Evolutionary conservation across 495 filamentous ascomycete species (phyloP).

Genomic region (Hypomontagnella submonticulosa): DNA sequence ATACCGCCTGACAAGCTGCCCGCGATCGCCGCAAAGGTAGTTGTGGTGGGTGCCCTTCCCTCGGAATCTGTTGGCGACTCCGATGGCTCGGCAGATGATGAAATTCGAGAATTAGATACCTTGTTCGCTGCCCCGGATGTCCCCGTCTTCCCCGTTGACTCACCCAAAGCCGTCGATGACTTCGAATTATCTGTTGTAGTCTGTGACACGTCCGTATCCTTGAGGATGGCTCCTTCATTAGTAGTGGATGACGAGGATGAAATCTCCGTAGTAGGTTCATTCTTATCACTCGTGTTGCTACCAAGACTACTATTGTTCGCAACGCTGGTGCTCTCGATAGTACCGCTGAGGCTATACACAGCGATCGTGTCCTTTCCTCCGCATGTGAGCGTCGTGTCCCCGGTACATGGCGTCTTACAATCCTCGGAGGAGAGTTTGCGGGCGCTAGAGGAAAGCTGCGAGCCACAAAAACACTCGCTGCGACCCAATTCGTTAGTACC

Average conservation of each 20-base stretch:
- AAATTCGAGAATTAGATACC: neutral
- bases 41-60: neutral
- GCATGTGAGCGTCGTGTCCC: slow-evolving; percentile 30
- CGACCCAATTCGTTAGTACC: slow-evolving; percentile 1
- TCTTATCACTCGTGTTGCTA: neutral
- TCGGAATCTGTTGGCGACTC: neutral
- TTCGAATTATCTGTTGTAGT: neutral
- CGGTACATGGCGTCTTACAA: slow-evolving; percentile 32
- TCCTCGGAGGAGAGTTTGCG: slow-evolving; percentile 25
- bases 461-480: slow-evolving; percentile 38
- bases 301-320: neutral
- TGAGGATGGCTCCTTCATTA: slow-evolving; percentile 6
- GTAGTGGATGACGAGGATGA: slow-evolving; percentile 12
- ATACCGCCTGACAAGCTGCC: slow-evolving; percentile 35
- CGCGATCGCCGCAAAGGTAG: slow-evolving; percentile 32
- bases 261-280: slow-evolving; percentile 1
- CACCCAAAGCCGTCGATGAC: neutral
- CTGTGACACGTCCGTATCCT: slow-evolving; percentile 14
- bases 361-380: slow-evolving; percentile 32
- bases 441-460: slow-evolving; percentile 22
- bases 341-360: slow-evolving; percentile 22
- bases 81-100: neutral
- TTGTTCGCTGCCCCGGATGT: neutral
- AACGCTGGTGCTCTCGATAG: neutral
- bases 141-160: neutral